Evolutionary conservation across 345 rosid species (phyloP), one percentile per base, ranked within the genome.

Genomic region (Brassica nigra): DNA sequence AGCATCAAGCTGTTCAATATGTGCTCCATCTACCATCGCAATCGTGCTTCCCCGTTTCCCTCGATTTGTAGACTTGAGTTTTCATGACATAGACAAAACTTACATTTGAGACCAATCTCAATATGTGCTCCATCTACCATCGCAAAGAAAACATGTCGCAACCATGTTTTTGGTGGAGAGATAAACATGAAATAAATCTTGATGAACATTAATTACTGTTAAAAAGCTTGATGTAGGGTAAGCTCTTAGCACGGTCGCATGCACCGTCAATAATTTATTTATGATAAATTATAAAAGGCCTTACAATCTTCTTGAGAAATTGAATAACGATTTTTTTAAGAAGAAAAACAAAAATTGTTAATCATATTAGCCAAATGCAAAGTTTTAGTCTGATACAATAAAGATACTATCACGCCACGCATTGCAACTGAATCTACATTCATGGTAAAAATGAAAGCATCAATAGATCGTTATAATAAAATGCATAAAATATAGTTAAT

Each of bases 1-100:
- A 73, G 87, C 92, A 85, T 81, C 83, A 39, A 93, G 36, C 20
- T 95, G 93, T 83, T 93, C 98, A 70, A 95, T 93, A 78, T 84
- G 75, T 36, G 92, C 86, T 33, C 98, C 98, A 81, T 93, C 91
- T 52, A 86, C 86, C 94, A 91, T 84, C 33, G 87, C 87, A 82
- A 92, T 87, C 70, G 68, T 87, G 84, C 85, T 86, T 78, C 81
- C 85, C 23, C 23, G 78, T 82, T 85, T 88, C 81, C 90, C 89
- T 20, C 23, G 23, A 20, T 20, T 20, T 20, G 23, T 20, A 20
- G 23, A 20, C 23, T 20, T 20, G 23, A 20, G 23, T 20, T 20
- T 20, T 20, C 23, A 20, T 20, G 23, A 20, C 23, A 20, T 20
- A 20, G 23, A 20, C 23, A 20, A 20, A 20, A 20, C 23, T 20